phyloP scores from a whole-genome alignment of 176 grass and related monocot genomes.

The Leersia perrieri region DNA sequence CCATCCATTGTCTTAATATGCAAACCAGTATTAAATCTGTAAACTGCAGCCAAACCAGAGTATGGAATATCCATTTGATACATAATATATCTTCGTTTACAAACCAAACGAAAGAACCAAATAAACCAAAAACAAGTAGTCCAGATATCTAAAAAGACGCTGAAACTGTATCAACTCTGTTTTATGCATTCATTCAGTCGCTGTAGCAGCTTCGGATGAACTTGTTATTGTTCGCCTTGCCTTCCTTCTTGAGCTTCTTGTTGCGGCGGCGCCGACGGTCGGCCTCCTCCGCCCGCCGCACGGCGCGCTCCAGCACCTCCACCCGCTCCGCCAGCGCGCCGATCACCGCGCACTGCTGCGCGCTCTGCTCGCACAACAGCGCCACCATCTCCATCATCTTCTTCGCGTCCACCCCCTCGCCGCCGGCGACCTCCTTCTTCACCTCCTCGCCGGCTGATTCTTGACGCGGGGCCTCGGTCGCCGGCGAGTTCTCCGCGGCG shows the following conservation, averaged over 20 bases:
- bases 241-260: constrained; percentile 23
- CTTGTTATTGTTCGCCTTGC: constrained; percentile 2
- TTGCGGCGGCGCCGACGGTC: constrained; percentile 17
- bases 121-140: not conserved
- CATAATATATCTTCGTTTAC: too few species aligned
- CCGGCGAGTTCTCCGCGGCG: not conserved
- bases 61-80: too few species aligned
- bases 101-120: not conserved
- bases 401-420: not conserved
- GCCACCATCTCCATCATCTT: constrained; percentile 59
- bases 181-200: not conserved
- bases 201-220: not conserved
- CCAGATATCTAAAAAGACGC: too few species aligned
- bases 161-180: too few species aligned
- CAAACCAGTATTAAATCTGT: too few species aligned
- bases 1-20: too few species aligned
- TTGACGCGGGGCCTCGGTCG: not conserved
- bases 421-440: not conserved
- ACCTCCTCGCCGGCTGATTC: not conserved
- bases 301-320: constrained; percentile 50
- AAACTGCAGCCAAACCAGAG: too few species aligned
- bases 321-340: constrained; percentile 48
- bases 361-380: constrained; percentile 51
- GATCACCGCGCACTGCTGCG: constrained; percentile 54
- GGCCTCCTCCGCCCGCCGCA: constrained; percentile 45